phyloP scores from a whole-genome alignment of 495 filamentous ascomycete genomes.

The Xylaria palmicola region DNA sequence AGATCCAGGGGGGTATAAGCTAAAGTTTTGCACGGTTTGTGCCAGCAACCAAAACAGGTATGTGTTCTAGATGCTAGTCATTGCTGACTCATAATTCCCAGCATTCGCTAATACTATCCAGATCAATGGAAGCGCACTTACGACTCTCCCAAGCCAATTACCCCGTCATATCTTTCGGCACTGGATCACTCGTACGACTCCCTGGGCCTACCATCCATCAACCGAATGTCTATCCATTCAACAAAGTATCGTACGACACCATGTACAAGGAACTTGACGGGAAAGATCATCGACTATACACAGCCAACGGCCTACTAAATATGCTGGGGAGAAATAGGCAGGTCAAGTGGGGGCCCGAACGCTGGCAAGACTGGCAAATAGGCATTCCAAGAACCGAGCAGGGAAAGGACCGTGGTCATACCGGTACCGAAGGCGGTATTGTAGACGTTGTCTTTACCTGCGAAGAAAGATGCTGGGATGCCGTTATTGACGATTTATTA shows the following conservation, averaged over 20 bases:
- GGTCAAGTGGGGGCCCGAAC: constrained; percentile 93
- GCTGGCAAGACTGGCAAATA: constrained; percentile 97
- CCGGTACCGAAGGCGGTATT: constrained; percentile 84
- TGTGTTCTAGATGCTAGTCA: constrained; percentile 15
- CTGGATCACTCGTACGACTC: constrained; percentile 89
- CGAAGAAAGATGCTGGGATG: constrained; percentile 98
- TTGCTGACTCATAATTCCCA: neutral
- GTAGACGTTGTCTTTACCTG: constrained; percentile 97
- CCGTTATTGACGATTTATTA: constrained; percentile 90
- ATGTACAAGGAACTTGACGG: constrained; percentile 86
- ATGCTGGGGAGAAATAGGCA: constrained; percentile 92
- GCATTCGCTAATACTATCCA: constrained; percentile 30
- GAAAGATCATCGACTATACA: constrained; percentile 88
- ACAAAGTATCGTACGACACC: constrained; percentile 83
- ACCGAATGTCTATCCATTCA: constrained; percentile 97
- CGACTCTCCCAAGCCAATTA: constrained; percentile 81
- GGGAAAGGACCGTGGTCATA: constrained; percentile 61
- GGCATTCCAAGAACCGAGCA: constrained; percentile 75
- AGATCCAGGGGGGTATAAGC: constrained; percentile 60
- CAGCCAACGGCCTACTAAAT: constrained; percentile 85
- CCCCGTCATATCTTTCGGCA: constrained; percentile 97
- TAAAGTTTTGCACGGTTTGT: constrained; percentile 98
- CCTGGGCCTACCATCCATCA: constrained; percentile 88
- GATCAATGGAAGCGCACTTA: constrained; percentile 97
- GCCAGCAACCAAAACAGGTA: constrained; percentile 95